Percentiles rank a stretch among this genome's conserved stretches.
Conservation (phyloP, 208 protist species). For the Trypanosoma cruzi region DNA sequence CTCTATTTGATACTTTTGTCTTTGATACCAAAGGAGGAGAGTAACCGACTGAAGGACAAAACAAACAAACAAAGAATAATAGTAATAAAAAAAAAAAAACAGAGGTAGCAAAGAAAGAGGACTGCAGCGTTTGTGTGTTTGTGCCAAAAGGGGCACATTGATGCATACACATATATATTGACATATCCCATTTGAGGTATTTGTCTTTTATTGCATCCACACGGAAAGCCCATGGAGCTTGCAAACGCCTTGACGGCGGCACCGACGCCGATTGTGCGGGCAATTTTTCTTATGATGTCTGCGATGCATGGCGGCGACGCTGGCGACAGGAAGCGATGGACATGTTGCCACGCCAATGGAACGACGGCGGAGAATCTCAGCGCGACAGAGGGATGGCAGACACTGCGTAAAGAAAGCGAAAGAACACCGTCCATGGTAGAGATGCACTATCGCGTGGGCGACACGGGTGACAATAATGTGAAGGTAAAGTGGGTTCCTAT, state of each 20-base stretch:
- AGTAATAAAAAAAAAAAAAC: too few species aligned
- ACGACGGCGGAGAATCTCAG: background rate
- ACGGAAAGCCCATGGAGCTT: conserved; percentile 12
- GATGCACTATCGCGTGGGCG: conserved; percentile 4
- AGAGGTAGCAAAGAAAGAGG: too few species aligned
- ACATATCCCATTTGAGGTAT: too few species aligned
- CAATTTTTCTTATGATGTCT: conserved; percentile 23
- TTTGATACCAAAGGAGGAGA: too few species aligned
- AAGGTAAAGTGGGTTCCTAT: conserved; percentile 31
- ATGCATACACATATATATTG: conserved; percentile 12
- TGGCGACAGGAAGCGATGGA: conserved; percentile 7
- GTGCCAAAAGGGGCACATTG: background rate
- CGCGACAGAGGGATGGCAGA: conserved; percentile 5
- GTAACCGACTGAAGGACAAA: too few species aligned
- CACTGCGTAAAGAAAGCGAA: background rate
- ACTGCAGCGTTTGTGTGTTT: too few species aligned
- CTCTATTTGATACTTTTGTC: too few species aligned
- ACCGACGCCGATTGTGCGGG: conserved; percentile 2
- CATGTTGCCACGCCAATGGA: conserved; percentile 12
- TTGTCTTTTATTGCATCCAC: background rate
- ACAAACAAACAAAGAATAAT: too few species aligned
- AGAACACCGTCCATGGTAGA: conserved; percentile 8
- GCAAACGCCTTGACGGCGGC: conserved; percentile 1
- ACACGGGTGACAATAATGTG: background rate
- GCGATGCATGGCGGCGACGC: conserved; percentile 8